Evolutionary conservation across 208 protist species (phyloP).

Genomic region (Angomonas ambiguus): DNA sequence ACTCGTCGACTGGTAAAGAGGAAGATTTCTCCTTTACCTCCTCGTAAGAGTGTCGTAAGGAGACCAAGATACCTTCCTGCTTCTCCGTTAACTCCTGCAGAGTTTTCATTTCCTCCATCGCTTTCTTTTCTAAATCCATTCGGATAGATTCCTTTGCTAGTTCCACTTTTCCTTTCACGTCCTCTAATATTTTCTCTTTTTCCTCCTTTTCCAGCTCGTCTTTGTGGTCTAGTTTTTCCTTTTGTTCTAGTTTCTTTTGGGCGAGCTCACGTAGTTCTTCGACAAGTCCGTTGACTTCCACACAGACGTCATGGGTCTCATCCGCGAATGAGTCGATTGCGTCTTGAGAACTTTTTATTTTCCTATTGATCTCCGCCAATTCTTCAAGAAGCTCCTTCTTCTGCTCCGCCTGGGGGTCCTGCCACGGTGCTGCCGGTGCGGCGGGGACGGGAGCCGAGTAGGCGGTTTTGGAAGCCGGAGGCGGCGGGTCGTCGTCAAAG

Average conservation of each 20-base stretch:
- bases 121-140: background rate
- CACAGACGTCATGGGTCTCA: slow-evolving; percentile 26
- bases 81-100: background rate
- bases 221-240: slow-evolving; percentile 1
- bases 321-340: slow-evolving; percentile 19
- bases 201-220: slow-evolving; percentile 12
- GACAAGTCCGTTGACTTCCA: slow-evolving; percentile 24
- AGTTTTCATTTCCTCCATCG: background rate
- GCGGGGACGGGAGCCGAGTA: background rate
- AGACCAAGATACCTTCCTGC: background rate
- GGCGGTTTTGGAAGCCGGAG: background rate
- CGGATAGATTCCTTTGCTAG: slow-evolving; percentile 1
- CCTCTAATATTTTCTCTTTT: slow-evolving; percentile 8
- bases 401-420: background rate
- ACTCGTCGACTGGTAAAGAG: slow-evolving; percentile 9
- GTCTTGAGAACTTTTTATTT: slow-evolving; percentile 6
- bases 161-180: background rate
- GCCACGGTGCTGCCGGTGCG: background rate
- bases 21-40: slow-evolving; percentile 20
- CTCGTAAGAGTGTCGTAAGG: slow-evolving; percentile 12
- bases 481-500: slow-evolving; percentile 13
- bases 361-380: slow-evolving; percentile 7
- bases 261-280: slow-evolving; percentile 14
- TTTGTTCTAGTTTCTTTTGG: background rate
- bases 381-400: slow-evolving; percentile 18